phyloP scores from a whole-genome alignment of 805 yeast species.

The Yarrowia sp. region DNA sequence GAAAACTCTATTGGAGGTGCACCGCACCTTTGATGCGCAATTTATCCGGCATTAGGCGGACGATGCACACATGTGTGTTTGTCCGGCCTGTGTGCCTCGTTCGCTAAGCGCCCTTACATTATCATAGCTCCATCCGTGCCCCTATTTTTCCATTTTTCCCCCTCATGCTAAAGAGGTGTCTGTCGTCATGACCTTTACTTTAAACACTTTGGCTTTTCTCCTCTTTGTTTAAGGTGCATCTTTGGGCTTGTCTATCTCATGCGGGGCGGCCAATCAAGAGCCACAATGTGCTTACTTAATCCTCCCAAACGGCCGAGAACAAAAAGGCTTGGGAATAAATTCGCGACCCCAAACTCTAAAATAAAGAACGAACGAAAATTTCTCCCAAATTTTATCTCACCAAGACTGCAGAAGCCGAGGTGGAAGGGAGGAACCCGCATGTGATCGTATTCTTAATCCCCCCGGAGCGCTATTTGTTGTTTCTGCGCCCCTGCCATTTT shows the following conservation, averaged over 20 bases:
- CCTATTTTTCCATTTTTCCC: not conserved
- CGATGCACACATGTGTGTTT: not conserved
- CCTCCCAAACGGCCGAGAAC: slow-evolving; percentile 19
- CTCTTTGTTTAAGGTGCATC: not conserved
- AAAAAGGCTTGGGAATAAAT: not conserved
- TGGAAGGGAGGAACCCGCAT: slow-evolving; percentile 6
- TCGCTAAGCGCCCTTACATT: slow-evolving; percentile 8
- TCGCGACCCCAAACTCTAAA: not conserved
- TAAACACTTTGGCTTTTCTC: not conserved
- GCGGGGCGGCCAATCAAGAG: slow-evolving; percentile 16
- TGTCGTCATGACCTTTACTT: not conserved
- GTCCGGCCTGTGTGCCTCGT: not conserved
- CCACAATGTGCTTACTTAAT: not conserved
- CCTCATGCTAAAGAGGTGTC: not conserved
- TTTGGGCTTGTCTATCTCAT: slow-evolving; percentile 6
- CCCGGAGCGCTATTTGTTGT: not conserved
- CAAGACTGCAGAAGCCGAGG: slow-evolving; percentile 12
- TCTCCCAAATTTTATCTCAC: slow-evolving; percentile 21
- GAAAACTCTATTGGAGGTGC: not conserved
- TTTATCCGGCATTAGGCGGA: not conserved
- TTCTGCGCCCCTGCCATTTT: not conserved
- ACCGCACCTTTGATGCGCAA: slow-evolving; percentile 1
- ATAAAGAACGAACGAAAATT: not conserved
- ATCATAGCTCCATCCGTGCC: not conserved
- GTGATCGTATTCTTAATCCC: not conserved